Evolutionary conservation across 345 rosid species (phyloP).

Genomic region (Camelina neglecta): DNA sequence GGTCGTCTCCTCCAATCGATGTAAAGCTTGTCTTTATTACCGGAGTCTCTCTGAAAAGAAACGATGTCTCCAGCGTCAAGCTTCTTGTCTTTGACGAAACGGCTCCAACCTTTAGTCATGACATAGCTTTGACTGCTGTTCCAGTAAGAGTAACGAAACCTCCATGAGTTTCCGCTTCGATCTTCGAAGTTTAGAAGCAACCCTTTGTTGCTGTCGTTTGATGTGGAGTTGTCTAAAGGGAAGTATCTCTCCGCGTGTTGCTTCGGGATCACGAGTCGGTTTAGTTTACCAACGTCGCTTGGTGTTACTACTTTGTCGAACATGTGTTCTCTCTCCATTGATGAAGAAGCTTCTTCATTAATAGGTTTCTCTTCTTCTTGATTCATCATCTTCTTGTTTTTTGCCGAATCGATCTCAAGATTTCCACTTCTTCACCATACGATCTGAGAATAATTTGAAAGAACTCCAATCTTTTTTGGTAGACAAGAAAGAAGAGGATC

Average conservation of each 20-base stretch:
- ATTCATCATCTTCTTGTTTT: constrained; percentile 47
- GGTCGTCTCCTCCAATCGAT: constrained; percentile 89
- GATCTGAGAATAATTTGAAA: not conserved
- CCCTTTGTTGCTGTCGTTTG: constrained; percentile 61
- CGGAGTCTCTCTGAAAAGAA: constrained; percentile 74
- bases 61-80: constrained; percentile 91
- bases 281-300: constrained; percentile 86
- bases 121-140: constrained; percentile 97
- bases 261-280: constrained; percentile 80
- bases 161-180: constrained; percentile 73
- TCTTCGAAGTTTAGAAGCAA: constrained; percentile 89
- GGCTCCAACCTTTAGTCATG: constrained; percentile 98
- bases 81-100: constrained; percentile 96
- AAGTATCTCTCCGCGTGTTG: constrained; percentile 86
- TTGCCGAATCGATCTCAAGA: not conserved
- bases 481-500: constrained; percentile 17
- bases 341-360: constrained; percentile 34
- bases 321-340: constrained; percentile 60
- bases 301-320: constrained; percentile 90
- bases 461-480: not conserved
- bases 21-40: constrained; percentile 64
- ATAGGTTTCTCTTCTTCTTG: constrained; percentile 43
- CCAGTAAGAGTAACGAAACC: constrained; percentile 94
- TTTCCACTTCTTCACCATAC: not conserved
- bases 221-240: constrained; percentile 56